These are phyloP conservation scores for Rhizomucor pusillus DNA, from an alignment of 371 early-diverging fungal genomes.

Conservation along the genomic window DNA sequence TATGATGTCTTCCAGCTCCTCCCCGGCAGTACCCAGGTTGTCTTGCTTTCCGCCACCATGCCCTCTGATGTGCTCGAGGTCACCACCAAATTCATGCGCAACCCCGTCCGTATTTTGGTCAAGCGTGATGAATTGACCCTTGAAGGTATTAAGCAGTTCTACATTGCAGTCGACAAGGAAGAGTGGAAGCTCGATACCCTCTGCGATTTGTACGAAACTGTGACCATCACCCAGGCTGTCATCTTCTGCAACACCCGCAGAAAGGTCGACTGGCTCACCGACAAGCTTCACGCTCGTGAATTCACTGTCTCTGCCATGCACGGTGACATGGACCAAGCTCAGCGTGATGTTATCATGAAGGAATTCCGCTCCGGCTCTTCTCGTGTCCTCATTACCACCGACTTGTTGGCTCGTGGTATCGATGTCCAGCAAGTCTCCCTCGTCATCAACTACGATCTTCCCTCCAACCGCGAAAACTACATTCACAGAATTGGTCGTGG, in stretches of 20 bases:
- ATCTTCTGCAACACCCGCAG: slow-evolving; percentile 95
- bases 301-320: slow-evolving; percentile 99
- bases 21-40: slow-evolving; percentile 97
- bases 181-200: slow-evolving; percentile 97
- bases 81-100: slow-evolving; percentile 96
- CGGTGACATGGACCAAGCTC: slow-evolving; percentile 95
- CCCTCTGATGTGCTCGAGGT: slow-evolving; percentile 97
- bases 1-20: slow-evolving; percentile 94
- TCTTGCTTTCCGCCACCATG: slow-evolving; percentile 98
- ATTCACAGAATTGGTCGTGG: slow-evolving; percentile 97
- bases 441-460: slow-evolving; percentile 93
- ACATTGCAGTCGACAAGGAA: slow-evolving; percentile 94
- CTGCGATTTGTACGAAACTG: slow-evolving; percentile 95
- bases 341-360: slow-evolving; percentile 89
- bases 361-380: slow-evolving; percentile 88
- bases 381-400: slow-evolving; percentile 94
- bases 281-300: slow-evolving; percentile 87
- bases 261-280: slow-evolving; percentile 94
- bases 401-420: slow-evolving; percentile 97
- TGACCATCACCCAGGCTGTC: slow-evolving; percentile 98
- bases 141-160: slow-evolving; percentile 99
- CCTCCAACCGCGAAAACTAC: slow-evolving; percentile 91
- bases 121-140: slow-evolving; percentile 99
- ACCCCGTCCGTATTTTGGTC: slow-evolving; percentile 98
- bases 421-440: slow-evolving; percentile 98